Evolutionary conservation across 768 basidiomycete genomes (phyloP).

Genomic region (Xanthoconium purpureum): DNA sequence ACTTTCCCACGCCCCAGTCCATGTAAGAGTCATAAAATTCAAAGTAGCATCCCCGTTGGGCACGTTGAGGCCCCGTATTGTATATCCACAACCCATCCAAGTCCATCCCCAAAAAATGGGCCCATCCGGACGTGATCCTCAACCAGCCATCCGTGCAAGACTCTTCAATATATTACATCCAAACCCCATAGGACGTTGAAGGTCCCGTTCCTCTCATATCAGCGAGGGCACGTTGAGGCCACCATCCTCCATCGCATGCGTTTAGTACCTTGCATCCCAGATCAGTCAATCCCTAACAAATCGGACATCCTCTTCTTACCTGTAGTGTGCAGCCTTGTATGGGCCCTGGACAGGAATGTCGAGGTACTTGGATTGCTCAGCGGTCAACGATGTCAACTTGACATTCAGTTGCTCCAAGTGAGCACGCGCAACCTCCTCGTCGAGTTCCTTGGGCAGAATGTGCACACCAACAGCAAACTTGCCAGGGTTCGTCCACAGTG

Average conservation of each 20-base stretch:
- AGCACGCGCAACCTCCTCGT: constrained; percentile 98
- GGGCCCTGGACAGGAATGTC: constrained; percentile 84
- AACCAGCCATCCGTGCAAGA: constrained; percentile 28
- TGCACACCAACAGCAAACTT: constrained; percentile 97
- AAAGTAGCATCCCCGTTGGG: constrained; percentile 5
- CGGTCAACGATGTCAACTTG: constrained; percentile 77
- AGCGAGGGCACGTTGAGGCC: constrained; percentile 82
- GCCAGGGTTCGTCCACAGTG: constrained; percentile 90
- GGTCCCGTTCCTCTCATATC: constrained; percentile 54
- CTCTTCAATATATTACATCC: constrained; percentile 52
- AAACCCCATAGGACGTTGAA: constrained; percentile 57
- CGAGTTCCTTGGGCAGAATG: constrained; percentile 97
- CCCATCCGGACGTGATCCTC: constrained; percentile 17
- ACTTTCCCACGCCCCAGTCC: constrained; percentile 3
- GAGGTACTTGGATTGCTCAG: constrained; percentile 84
- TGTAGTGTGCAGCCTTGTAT: constrained; percentile 73
- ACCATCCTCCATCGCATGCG: constrained; percentile 31
- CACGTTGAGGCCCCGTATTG: constrained; percentile 37
- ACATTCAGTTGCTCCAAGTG: constrained; percentile 90
- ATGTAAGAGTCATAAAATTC: background rate
- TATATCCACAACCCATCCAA: constrained; percentile 9
- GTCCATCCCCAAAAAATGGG: constrained; percentile 5
- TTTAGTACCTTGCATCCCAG: constrained; percentile 29
- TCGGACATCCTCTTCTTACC: constrained; percentile 32
- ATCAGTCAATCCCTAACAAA: background rate